Evolutionary conservation across 805 yeast species (phyloP).

Genomic region (Pichia cabralensis): DNA sequence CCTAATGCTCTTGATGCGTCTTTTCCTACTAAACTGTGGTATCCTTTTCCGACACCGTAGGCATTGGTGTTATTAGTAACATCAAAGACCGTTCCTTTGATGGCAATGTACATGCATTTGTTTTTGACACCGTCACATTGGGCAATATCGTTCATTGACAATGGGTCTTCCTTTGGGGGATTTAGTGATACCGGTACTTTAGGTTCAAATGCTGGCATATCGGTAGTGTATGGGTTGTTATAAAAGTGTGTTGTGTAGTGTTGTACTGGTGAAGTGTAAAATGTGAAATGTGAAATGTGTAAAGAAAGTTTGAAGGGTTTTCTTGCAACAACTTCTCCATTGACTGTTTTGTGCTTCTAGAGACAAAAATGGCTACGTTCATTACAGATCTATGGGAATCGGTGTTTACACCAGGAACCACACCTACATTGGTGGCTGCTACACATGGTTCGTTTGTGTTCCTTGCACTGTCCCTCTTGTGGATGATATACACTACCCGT

Average conservation of each 20-base stretch:
- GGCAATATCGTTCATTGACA: conserved; percentile 36
- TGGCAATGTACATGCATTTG: conserved; percentile 51
- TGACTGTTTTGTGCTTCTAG: too few species aligned
- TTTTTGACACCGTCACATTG: conserved; percentile 21
- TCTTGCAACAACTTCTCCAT: too few species aligned
- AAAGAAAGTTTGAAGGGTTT: too few species aligned
- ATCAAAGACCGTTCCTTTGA: conserved; percentile 71
- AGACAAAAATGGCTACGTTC: conserved; percentile 21
- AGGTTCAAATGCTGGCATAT: too few species aligned
- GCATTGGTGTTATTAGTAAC: conserved; percentile 56
- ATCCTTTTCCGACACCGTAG: conserved; percentile 71
- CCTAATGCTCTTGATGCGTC: conserved; percentile 76
- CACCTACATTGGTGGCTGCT: conserved; percentile 81
- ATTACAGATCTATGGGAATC: conserved; percentile 77
- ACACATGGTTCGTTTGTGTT: conserved; percentile 76
- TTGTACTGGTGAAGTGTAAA: too few species aligned
- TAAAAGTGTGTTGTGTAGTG: too few species aligned
- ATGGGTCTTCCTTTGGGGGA: too few species aligned
- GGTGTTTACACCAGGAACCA: conserved; percentile 84
- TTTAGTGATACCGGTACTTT: too few species aligned
- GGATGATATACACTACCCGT: conserved; percentile 50
- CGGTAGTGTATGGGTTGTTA: too few species aligned
- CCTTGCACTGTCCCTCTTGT: conserved; percentile 44
- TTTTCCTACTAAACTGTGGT: conserved; percentile 62
- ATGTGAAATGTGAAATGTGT: too few species aligned